Conservation (phyloP, 768 basidiomycete genomes). For the Collybia nuda region DNA sequence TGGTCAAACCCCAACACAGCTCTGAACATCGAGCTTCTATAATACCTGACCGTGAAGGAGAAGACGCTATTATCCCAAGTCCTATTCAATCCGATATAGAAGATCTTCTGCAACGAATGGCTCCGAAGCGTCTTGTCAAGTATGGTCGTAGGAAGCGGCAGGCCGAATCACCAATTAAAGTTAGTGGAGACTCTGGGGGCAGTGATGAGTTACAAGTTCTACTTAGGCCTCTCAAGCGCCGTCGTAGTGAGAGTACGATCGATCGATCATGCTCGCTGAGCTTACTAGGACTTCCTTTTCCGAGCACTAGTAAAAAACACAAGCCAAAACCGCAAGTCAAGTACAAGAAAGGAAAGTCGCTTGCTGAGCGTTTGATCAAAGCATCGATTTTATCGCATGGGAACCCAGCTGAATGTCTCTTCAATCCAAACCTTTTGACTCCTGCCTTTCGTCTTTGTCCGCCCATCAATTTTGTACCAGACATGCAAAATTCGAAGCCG, state of each 20-base stretch:
- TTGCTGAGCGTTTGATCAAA: constrained; percentile 31
- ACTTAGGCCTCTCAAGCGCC: background rate
- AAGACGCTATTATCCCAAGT: background rate
- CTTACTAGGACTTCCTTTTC: no score
- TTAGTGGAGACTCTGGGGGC: constrained; percentile 8
- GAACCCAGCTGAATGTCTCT: constrained; percentile 24
- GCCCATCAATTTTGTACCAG: constrained; percentile 25
- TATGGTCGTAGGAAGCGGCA: constrained; percentile 17
- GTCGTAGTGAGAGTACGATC: background rate
- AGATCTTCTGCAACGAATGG: constrained; percentile 23
- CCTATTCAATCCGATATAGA: constrained; percentile 25
- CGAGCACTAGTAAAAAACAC: no score
- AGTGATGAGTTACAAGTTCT: background rate
- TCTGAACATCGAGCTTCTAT: background rate
- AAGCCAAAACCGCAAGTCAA: background rate
- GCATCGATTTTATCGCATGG: constrained; percentile 34
- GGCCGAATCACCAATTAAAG: background rate
- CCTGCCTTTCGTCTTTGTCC: constrained; percentile 13
- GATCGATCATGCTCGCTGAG: background rate
- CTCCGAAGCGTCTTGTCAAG: constrained; percentile 13
- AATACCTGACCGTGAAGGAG: background rate
- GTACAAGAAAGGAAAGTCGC: constrained; percentile 18
- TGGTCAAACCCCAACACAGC: background rate
- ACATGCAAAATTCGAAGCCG: constrained; percentile 6
- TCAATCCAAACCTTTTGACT: constrained; percentile 9